Base-by-base conservation (phyloP, 75 land plant genomes). In the Picea sitchensis region DNA sequence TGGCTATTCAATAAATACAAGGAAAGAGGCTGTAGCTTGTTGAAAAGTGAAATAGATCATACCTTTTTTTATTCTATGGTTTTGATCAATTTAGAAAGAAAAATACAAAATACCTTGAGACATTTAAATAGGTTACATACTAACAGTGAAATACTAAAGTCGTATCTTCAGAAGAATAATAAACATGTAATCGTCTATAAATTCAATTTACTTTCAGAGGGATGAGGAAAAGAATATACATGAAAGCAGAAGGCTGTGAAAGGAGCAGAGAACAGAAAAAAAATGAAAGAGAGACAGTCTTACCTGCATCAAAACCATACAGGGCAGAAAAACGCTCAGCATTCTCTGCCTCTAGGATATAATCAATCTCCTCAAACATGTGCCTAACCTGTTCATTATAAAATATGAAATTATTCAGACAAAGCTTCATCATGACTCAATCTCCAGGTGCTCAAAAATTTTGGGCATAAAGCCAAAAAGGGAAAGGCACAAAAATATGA, bases 331-430 rank as follows among this genome's bases (percentile, higher is more conserved):
- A 98, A 26, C 95, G 91, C 78, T 95, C 98, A 58, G 98, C 94
- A 93, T 98, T 98, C 81, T 88, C 84, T 14, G 88, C 99, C 84
- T 98, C 99, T 57, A 82, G 80, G 58, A 90, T 78, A 68, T 96
- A 96, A 90, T 96, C 92, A 81, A 92, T 95, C 84, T 96, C 99
- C 62, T 95, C 94, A 88, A 96, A 92, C 99, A 96, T 96, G 76
- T 96, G 98, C 71, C 90, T 92, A 3, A 95, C 98, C 99, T 96
- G 86, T 65, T 32, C 12, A 41, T 38, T 41, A 44, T 8, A 44
- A 5, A 20, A 41, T 71, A 44, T 3, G 44, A n/a, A 38, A 71
- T n/a, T 44, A 71, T 18, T 71, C 47, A 67, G 44, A 15, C n/a
- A 71, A 36, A 20, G 74, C 56, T 71, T n/a, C 18, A 44, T 2